A percentile compares a stretch with the other conserved stretches of the same genome.
Evolutionary conservation across 2,329 filamentous ascomycete species (phyloP).

Genomic region (Hymenoscyphus fraxineus): DNA sequence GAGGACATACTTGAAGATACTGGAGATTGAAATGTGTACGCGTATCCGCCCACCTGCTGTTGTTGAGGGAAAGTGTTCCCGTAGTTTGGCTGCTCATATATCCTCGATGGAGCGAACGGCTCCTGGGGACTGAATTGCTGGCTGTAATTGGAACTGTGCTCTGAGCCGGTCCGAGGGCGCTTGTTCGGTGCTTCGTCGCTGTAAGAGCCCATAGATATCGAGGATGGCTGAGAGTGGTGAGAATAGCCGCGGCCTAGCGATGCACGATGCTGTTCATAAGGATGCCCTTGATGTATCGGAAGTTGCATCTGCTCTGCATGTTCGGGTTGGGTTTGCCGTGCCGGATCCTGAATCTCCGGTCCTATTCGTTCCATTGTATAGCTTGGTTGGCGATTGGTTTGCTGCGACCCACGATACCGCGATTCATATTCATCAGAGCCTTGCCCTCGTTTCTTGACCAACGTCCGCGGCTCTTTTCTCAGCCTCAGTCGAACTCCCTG

Average conservation of each 20-base stretch:
- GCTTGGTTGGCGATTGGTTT: constrained; percentile 21
- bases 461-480: constrained; percentile 72
- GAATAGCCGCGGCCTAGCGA: constrained; percentile 18
- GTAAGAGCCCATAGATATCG: constrained; percentile 16
- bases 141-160: constrained; percentile 19
- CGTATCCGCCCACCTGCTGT: constrained; percentile 11
- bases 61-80: constrained; percentile 15
- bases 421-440: constrained; percentile 34
- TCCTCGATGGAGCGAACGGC: constrained; percentile 11
- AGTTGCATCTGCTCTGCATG: constrained; percentile 11
- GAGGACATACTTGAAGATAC: constrained; percentile 11
- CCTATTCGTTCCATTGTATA: constrained; percentile 10
- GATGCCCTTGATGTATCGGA: constrained; percentile 8
- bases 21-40: constrained; percentile 18
- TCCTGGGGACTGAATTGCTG: constrained; percentile 20
- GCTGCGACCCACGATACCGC: constrained; percentile 11
- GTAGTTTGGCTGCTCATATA: constrained; percentile 15
- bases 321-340: constrained; percentile 14
- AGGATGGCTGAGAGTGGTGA: constrained; percentile 21
- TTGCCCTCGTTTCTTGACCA: constrained; percentile 33
- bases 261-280: constrained; percentile 17
- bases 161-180: constrained; percentile 23
- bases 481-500: constrained; percentile 80
- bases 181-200: constrained; percentile 22
- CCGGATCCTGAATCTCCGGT: constrained; percentile 15